Conservation (phyloP, 352 stramenopile genomes). For the Phytophthora pinifolia region DNA sequence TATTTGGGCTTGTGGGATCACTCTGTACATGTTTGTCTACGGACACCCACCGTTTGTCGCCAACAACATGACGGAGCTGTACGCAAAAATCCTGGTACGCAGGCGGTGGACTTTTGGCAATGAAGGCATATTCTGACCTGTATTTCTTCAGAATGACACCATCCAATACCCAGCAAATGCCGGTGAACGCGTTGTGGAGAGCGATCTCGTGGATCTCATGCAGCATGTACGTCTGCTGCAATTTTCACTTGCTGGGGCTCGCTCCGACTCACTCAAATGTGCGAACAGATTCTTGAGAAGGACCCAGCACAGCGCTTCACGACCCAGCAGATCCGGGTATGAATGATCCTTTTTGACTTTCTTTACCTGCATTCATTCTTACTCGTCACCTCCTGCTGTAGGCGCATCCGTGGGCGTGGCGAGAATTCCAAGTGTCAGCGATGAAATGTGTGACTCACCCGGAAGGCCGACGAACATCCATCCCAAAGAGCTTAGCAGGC, state of each 20-base stretch:
- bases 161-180: conserved; percentile 50
- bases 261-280: background rate
- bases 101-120: conserved; percentile 23
- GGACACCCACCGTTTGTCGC: conserved; percentile 93
- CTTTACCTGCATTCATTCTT: background rate
- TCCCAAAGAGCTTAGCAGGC: conserved; percentile 40
- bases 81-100: conserved; percentile 87
- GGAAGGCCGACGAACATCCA: conserved; percentile 39
- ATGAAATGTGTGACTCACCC: conserved; percentile 71
- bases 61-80: conserved; percentile 89
- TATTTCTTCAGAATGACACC: conserved; percentile 48
- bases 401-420: conserved; percentile 73
- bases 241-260: background rate
- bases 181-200: conserved; percentile 53
- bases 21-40: conserved; percentile 97
- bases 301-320: conserved; percentile 59
- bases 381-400: conserved; percentile 4
- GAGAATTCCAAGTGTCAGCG: conserved; percentile 66
- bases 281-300: conserved; percentile 72
- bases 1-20: conserved; percentile 96
- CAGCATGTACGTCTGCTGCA: conserved; percentile 40
- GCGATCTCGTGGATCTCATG: conserved; percentile 62
- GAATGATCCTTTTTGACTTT: background rate
- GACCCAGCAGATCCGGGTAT: conserved; percentile 70
- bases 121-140: background rate